phyloP scores from a whole-genome alignment of 257 asterid genomes.

The Nicotiana tomentosiformis region DNA sequence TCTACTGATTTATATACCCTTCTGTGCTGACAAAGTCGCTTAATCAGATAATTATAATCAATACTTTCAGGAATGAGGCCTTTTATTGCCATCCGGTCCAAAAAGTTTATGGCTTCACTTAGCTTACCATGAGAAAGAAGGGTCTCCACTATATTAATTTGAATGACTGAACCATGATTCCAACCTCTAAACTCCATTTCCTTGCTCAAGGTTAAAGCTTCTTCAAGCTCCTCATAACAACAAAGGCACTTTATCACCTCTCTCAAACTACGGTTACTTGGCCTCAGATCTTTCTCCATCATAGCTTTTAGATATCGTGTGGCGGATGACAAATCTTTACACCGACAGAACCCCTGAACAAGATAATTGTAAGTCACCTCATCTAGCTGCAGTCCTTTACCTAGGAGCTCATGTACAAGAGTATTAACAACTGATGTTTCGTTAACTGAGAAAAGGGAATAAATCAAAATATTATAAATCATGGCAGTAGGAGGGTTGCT shows the following conservation, averaged over 20 bases:
- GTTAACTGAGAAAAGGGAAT: constrained; percentile 36
- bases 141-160: constrained; percentile 36
- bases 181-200: constrained; percentile 67
- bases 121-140: constrained; percentile 34
- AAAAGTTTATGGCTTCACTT: constrained; percentile 45
- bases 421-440: constrained; percentile 25
- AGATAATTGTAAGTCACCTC: constrained; percentile 44
- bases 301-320: constrained; percentile 40
- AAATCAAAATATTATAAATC: constrained; percentile 49
- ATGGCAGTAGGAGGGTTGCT: constrained; percentile 30
- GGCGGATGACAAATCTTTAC: constrained; percentile 33
- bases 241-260: constrained; percentile 41
- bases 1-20: constrained; percentile 49
- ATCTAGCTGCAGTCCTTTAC: constrained; percentile 43
- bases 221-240: constrained; percentile 29
- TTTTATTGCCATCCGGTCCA: constrained; percentile 40
- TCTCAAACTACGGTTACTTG: constrained; percentile 57
- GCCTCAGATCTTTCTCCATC: constrained; percentile 48
- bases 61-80: constrained; percentile 33
- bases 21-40: constrained; percentile 51
- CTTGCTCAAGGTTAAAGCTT: constrained; percentile 52
- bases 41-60: constrained; percentile 46
- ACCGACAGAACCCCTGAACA: constrained; percentile 40
- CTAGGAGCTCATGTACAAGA: constrained; percentile 29
- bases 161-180: constrained; percentile 50